Conservation (phyloP, 148 eudicot genomes). For the Selenicereus undatus region DNA sequence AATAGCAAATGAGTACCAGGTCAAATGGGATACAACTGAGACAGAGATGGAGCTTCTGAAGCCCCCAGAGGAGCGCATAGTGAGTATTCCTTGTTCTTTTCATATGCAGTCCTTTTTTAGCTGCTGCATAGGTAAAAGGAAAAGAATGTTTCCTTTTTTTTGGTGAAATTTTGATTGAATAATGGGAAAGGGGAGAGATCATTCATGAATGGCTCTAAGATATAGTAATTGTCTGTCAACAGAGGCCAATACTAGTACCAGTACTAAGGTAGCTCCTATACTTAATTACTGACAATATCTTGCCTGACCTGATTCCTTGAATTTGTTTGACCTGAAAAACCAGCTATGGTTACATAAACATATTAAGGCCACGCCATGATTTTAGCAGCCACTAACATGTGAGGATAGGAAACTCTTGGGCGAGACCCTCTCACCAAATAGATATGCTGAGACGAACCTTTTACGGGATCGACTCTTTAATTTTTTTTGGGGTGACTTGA, state of each 20-base stretch:
- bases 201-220: neutral
- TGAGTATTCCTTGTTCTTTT: constrained; percentile 33
- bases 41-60: constrained; percentile 86
- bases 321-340: too few relatives aligned
- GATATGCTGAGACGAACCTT: too few relatives aligned
- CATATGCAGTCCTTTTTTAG: neutral
- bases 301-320: too few relatives aligned
- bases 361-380: too few relatives aligned
- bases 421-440: too few relatives aligned
- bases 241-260: neutral
- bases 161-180: neutral
- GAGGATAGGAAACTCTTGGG: too few relatives aligned
- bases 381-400: too few relatives aligned
- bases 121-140: neutral
- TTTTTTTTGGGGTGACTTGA: too few relatives aligned
- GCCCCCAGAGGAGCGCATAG: constrained; percentile 86
- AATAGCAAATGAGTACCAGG: constrained; percentile 91
- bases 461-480: too few relatives aligned
- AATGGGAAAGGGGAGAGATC: neutral
- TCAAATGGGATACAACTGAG: constrained; percentile 83
- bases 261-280: neutral
- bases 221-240: neutral
- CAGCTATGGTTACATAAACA: too few relatives aligned
- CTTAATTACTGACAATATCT: too few relatives aligned
- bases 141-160: neutral